These are phyloP conservation scores for Xylaria palmicola DNA, from an alignment of 495 filamentous ascomycete species.

Conservation along the genomic window DNA sequence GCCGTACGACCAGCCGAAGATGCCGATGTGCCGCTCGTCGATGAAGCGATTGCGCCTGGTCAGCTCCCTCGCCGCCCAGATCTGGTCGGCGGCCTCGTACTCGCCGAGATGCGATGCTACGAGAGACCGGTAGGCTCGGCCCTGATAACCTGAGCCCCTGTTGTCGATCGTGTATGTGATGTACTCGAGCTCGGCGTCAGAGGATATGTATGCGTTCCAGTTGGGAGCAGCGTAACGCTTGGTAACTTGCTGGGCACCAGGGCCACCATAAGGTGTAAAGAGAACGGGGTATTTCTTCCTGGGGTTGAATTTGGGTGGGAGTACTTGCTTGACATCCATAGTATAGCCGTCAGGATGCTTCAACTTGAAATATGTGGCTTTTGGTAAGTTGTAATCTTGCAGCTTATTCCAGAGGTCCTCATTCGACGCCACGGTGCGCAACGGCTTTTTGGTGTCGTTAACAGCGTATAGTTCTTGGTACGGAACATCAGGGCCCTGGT, in stretches of 20 bases:
- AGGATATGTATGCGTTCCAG: conserved; percentile 55
- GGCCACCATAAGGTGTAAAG: conserved; percentile 57
- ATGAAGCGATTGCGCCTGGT: conserved; percentile 44
- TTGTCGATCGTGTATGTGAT: conserved; percentile 57
- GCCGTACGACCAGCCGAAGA: conserved; percentile 61
- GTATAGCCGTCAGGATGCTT: conserved; percentile 46
- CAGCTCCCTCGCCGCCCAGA: conserved; percentile 52
- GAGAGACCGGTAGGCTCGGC: conserved; percentile 48
- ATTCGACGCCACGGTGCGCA: conserved; percentile 53
- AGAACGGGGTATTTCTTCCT: conserved; percentile 56
- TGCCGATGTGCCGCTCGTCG: conserved; percentile 50
- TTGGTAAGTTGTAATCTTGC: conserved; percentile 50
- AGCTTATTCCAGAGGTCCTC: conserved; percentile 43
- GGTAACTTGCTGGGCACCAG: conserved; percentile 48
- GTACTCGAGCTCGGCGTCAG: conserved; percentile 58
- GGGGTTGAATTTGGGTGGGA: conserved; percentile 51
- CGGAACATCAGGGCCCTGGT: conserved; percentile 55
- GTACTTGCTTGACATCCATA: conserved; percentile 49
- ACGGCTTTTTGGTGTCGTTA: conserved; percentile 39
- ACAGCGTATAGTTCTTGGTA: conserved; percentile 55
- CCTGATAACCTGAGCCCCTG: conserved; percentile 55
- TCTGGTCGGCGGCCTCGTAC: conserved; percentile 56
- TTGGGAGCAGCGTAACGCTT: conserved; percentile 44
- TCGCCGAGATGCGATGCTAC: conserved; percentile 52
- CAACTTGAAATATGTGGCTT: conserved; percentile 47